Percentiles rank a stretch among this genome's conserved stretches.
Conservation (phyloP, 106 monocot species). For the Iris macrosiphon region DNA sequence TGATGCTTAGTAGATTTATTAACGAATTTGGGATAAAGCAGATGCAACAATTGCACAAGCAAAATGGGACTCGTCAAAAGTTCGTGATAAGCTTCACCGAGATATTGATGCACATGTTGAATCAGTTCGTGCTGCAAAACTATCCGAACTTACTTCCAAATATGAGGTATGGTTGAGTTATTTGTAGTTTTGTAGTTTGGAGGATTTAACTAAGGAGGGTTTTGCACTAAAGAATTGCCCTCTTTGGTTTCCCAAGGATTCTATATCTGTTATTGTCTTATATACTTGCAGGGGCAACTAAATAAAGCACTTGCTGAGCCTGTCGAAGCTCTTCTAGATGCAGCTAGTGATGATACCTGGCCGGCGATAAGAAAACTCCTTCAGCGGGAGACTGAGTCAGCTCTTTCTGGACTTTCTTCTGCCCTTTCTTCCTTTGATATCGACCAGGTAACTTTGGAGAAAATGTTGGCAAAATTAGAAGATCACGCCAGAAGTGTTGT, state of each 20-base stretch:
- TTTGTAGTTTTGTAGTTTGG: background rate
- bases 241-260: background rate
- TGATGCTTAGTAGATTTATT: background rate
- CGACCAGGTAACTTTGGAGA: slow-evolving; percentile 51
- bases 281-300: slow-evolving; percentile 48
- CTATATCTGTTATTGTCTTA: background rate
- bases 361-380: slow-evolving; percentile 78
- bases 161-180: slow-evolving; percentile 46
- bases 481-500: slow-evolving; percentile 75
- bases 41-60: slow-evolving; percentile 79
- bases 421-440: slow-evolving; percentile 64
- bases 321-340: slow-evolving; percentile 83
- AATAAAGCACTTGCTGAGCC: slow-evolving; percentile 66
- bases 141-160: slow-evolving; percentile 53
- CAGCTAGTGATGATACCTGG: slow-evolving; percentile 74
- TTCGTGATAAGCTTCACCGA: slow-evolving; percentile 68
- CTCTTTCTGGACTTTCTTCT: slow-evolving; percentile 43
- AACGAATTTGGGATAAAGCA: slow-evolving; percentile 14
- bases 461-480: slow-evolving; percentile 56
- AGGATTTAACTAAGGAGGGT: too few species aligned
- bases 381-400: slow-evolving; percentile 59
- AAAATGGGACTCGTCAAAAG: slow-evolving; percentile 71
- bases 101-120: slow-evolving; percentile 73
- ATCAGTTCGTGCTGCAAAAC: slow-evolving; percentile 62
- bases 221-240: background rate